phyloP scores from a whole-genome alignment of 148 eudicot genomes.

The Linanthus parryae region DNA sequence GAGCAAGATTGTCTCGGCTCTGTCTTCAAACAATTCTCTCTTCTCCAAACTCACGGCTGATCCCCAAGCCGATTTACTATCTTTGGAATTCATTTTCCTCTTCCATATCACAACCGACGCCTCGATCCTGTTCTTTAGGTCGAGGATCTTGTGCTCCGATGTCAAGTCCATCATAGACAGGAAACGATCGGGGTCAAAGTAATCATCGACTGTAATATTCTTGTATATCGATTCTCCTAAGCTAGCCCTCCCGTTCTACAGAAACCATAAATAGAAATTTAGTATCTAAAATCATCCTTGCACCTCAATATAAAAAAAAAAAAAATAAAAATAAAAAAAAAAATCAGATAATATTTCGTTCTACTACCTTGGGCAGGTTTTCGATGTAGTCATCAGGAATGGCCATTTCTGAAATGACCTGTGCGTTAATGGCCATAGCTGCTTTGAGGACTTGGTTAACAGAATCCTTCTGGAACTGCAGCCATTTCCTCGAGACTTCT shows the following conservation, averaged over 20 bases:
- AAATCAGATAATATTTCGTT: not conserved
- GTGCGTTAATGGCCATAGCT: slow-evolving; percentile 18
- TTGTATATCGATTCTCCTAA: slow-evolving; percentile 61
- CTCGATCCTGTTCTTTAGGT: slow-evolving; percentile 65
- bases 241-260: slow-evolving; percentile 60
- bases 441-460: slow-evolving; percentile 20
- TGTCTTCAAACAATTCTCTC: slow-evolving; percentile 68
- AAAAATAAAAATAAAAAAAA: not conserved
- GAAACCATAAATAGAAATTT: not conserved
- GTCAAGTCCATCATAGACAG: slow-evolving; percentile 51
- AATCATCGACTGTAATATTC: slow-evolving; percentile 50
- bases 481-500: slow-evolving; percentile 17
- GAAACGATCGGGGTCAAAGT: slow-evolving; percentile 57
- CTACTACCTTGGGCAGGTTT: slow-evolving; percentile 61
- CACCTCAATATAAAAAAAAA: not conserved
- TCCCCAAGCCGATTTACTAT: slow-evolving; percentile 61
- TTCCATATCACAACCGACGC: slow-evolving; percentile 73
- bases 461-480: slow-evolving; percentile 19
- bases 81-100: slow-evolving; percentile 59
- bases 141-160: slow-evolving; percentile 66
- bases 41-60: slow-evolving; percentile 65
- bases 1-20: slow-evolving; percentile 56
- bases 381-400: slow-evolving; percentile 76
- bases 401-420: slow-evolving; percentile 17
- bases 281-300: not conserved